Evolutionary conservation across 352 stramenopile species (phyloP), one percentile per base, ranked within the genome.

Genomic region (Phytopythium cucurbitacearum): DNA sequence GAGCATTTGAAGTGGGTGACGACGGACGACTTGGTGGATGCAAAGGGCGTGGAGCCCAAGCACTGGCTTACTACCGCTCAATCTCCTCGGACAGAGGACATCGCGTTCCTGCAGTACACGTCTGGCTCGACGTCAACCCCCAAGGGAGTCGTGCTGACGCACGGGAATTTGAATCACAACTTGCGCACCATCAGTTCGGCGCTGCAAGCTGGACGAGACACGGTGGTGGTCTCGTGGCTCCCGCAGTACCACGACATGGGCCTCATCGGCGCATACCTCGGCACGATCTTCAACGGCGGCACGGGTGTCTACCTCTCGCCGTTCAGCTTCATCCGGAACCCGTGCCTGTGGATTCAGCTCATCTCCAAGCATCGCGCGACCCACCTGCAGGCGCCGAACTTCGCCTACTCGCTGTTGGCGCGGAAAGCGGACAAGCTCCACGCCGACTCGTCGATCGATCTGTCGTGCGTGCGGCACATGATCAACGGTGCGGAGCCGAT

Each of bases 191-290:
- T 99, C 58, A 96, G 93, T n/a, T 87, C 71, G 13, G 95, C 95
- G 41, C 64, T 99, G 28, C 73, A 91, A 47, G 96, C 95, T 7
- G 78, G 64, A 28, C 64, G 82, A 28, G 81, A 97, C 42, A 99
- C 96, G 0, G 78, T 98, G 4, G 94, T 98, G 12, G 96, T 98
- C 4, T 98, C 89, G 16, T 99, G 97, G 97, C 76, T 99, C 9
- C 97, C 97, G 6, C 96, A 99, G 76, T 99, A 99, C 71, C 98
- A 99, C 69, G 98, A 99, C 72, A 99, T 99, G 97, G 98, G 97
- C 6, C 87, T 99, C 16, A 99, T 99, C 59, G 97, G 97, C 48
- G 95, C 89, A 35, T 91, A 89, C 60, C 61, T 94, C 9, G 81
- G 81, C n/a, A 80, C 60, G 5, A 80, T 91, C 35, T 93, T 92